A percentile compares a stretch with the other conserved stretches of the same genome.
Evolutionary conservation across 1,139 yeast species (phyloP).

Genomic region (Trichomonascaceae sp.): DNA sequence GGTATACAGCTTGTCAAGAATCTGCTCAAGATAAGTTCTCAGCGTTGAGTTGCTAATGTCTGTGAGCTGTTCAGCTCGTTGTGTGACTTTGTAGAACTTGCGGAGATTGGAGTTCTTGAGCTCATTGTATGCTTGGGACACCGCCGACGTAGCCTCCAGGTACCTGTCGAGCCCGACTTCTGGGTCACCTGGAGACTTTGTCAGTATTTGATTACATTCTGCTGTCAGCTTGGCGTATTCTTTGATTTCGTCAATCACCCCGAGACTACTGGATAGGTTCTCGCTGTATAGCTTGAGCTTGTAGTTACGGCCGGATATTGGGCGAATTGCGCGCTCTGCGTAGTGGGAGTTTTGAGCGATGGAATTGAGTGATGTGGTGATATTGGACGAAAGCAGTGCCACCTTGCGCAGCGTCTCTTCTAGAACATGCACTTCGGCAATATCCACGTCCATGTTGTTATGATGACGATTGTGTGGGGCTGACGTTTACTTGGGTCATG

Average conservation of each 20-base stretch:
- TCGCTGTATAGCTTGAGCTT: constrained; percentile 40
- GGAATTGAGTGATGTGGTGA: constrained; percentile 41
- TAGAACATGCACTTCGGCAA: constrained; percentile 73
- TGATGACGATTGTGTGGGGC: no score
- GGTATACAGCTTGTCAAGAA: constrained; percentile 12
- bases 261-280: constrained; percentile 36
- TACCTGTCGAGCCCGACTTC: constrained; percentile 14
- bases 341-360: constrained; percentile 46
- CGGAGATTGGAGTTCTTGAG: constrained; percentile 15
- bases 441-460: constrained; percentile 34
- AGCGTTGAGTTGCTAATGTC: constrained; percentile 14
- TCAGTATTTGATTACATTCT: constrained; percentile 14
- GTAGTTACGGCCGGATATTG: constrained; percentile 55
- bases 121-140: constrained; percentile 15
- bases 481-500: no score
- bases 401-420: constrained; percentile 59
- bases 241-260: constrained; percentile 50
- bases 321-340: constrained; percentile 56
- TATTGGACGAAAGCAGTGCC: constrained; percentile 40
- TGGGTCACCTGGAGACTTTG: constrained; percentile 12
- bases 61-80: constrained; percentile 15
- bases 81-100: constrained; percentile 21
- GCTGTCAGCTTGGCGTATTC: constrained; percentile 41
- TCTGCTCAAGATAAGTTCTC: constrained; percentile 13
- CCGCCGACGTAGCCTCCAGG: constrained; percentile 12